A percentile compares a stretch with the other conserved stretches of the same genome.
These are phyloP conservation scores for Phaeosphaeriaceae sp. DNA, from an alignment of 2,329 filamentous ascomycete species.

Conservation along the genomic window DNA sequence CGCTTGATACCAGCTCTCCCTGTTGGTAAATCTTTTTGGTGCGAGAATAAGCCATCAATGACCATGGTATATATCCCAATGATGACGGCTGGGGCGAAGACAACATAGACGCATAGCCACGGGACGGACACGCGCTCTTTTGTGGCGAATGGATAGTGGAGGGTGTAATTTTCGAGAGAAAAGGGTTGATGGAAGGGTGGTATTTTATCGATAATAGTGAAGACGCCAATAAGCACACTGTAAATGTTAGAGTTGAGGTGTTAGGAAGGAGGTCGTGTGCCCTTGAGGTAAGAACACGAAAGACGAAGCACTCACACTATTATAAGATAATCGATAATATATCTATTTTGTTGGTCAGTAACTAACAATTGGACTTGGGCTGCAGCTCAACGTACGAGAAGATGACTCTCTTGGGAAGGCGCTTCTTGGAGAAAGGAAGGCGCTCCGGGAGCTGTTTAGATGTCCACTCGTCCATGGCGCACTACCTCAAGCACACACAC, in stretches of 20 bases:
- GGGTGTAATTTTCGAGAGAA: conserved; percentile 61
- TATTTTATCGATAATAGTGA: conserved; percentile 60
- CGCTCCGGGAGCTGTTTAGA: conserved; percentile 51
- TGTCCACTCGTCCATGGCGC: conserved; percentile 44
- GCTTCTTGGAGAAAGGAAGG: conserved; percentile 61
- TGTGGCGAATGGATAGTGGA: conserved; percentile 64
- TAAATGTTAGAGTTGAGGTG: background rate
- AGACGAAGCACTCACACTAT: conserved; percentile 55
- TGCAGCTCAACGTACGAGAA: conserved; percentile 55
- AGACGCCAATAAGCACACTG: conserved; percentile 59
- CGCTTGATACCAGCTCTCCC: conserved; percentile 38
- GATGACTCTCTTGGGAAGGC: conserved; percentile 57
- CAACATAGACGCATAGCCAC: conserved; percentile 57
- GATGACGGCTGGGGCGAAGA: conserved; percentile 56
- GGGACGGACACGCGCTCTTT: conserved; percentile 61
- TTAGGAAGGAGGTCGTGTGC: conserved; percentile 45
- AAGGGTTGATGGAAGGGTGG: conserved; percentile 65
- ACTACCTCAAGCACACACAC: conserved; percentile 26
- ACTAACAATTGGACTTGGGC: background rate
- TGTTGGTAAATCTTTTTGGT: conserved; percentile 46
- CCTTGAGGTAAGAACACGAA: too few species aligned
- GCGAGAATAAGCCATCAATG: conserved; percentile 65
- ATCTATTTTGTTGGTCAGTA: conserved; percentile 52
- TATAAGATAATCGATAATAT: conserved; percentile 65
- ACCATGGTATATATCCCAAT: conserved; percentile 64